A percentile compares a stretch with the other conserved stretches of the same genome.
These are phyloP conservation scores for Sugiyamaella floridensis DNA, from an alignment of 805 yeast genomes.

Conservation along the genomic window DNA sequence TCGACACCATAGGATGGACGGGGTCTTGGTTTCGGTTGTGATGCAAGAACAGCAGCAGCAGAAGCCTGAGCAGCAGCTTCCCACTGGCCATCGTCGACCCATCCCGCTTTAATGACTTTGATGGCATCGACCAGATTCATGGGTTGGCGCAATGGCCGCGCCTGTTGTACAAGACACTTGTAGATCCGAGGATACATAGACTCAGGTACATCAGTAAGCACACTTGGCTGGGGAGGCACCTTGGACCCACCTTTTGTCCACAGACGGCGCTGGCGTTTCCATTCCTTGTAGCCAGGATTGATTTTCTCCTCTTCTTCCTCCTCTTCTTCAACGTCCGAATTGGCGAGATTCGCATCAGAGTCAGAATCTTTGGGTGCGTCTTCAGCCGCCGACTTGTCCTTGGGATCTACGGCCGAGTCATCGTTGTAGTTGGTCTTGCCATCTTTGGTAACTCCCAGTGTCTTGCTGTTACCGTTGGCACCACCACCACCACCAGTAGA, in stretches of 20 bases:
- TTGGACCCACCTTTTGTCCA: slow-evolving; percentile 44
- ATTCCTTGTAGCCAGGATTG: slow-evolving; percentile 50
- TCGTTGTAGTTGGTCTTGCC: slow-evolving; percentile 13
- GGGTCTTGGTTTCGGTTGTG: slow-evolving; percentile 9
- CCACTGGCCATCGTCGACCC: slow-evolving; percentile 78
- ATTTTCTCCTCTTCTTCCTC: slow-evolving; percentile 36
- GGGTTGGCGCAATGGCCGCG: slow-evolving; percentile 58
- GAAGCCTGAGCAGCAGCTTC: slow-evolving; percentile 11
- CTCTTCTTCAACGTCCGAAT: slow-evolving; percentile 6
- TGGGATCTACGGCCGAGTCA: slow-evolving; percentile 9
- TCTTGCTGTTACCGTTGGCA: background rate
- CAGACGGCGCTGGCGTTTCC: slow-evolving; percentile 60
- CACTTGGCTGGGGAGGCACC: slow-evolving; percentile 19
- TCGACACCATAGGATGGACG: slow-evolving; percentile 5
- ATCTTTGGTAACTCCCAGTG: background rate
- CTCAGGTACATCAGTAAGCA: slow-evolving; percentile 25
- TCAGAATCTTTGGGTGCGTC: slow-evolving; percentile 8
- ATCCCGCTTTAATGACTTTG: slow-evolving; percentile 70
- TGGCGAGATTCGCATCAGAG: slow-evolving; percentile 14
- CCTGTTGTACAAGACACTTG: slow-evolving; percentile 60
- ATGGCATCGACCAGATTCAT: slow-evolving; percentile 69
- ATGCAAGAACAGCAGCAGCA: slow-evolving; percentile 6
- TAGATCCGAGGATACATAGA: slow-evolving; percentile 44
- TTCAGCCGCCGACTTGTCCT: slow-evolving; percentile 3
- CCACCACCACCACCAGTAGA: no score